Base-by-base conservation (phyloP, 2,329 filamentous ascomycete genomes). In the Fusarium austroafricanum region DNA sequence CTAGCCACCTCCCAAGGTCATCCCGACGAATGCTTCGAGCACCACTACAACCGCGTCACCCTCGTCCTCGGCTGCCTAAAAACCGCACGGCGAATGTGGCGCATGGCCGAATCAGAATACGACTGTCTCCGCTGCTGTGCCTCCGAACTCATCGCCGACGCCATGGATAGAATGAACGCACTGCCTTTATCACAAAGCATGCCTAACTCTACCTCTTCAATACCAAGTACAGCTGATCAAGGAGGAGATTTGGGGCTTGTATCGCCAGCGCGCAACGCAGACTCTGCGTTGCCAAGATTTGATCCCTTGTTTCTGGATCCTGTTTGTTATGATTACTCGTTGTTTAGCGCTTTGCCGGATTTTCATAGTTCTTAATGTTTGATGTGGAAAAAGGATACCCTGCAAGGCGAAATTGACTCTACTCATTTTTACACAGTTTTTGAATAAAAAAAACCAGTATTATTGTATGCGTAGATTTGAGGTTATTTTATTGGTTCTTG, bases 111-210 rank as follows among this genome's bases (percentile, higher is more conserved):
- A 2, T 55, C 69, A 2, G 69, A 70, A 3, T 71, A 71, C 11
- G 55, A 71, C 17, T 56, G 58, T 0, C 61, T 71, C 4, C 52
- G 68, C 12, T 67, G 59, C 14, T 70, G 53, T 4, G 68, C 69
- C 7, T 59, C 65, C 0, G 69, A 65, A 0, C 59, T 70, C 0
- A 56, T 71, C 2, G 70, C 68, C 4, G 68, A 71, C 3, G 65
- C 69, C 3, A 70, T 67, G 55, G 69, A 71, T 4, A 61, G 67
- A n/a, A 71, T 70, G 65, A 71, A 71, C 9, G 51, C 65, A 1
- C 58, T 71, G 10, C 69, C 69, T 2, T 33, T 68, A 4, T 69
- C 57, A 1, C 60, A 62, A 1, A 62, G 57, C 1, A 26, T 62
- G 5, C 60, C 60, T 0, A 63, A 39, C 9, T 29, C 31, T 3